These are phyloP conservation scores for Capsicum rhomboideum DNA, from an alignment of 257 asterid species.

Conservation along the genomic window DNA sequence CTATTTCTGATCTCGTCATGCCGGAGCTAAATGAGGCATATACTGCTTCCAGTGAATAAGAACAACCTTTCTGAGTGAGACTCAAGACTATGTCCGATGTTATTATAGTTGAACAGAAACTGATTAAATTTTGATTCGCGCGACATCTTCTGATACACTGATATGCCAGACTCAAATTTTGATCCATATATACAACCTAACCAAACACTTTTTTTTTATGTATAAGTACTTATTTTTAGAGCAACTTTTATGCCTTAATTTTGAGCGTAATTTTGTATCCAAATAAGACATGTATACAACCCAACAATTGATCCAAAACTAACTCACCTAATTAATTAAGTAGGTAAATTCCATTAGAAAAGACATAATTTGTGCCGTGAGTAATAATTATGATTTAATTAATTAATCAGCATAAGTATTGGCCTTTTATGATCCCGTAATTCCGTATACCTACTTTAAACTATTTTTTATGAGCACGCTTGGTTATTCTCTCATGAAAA, in stretches of 20 bases:
- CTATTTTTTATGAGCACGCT: background rate
- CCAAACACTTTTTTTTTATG: background rate
- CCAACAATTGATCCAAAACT: background rate
- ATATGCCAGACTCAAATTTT: background rate
- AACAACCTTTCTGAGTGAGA: no score
- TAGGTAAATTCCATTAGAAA: background rate
- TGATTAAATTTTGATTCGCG: background rate
- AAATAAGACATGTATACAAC: background rate
- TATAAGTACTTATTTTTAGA: background rate
- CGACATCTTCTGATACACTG: background rate
- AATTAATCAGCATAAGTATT: background rate
- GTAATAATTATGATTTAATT: background rate
- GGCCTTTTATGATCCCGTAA: background rate
- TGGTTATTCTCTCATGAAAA: background rate
- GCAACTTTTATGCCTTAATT: background rate
- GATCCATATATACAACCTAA: background rate
- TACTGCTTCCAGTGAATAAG: background rate
- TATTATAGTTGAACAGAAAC: no score
- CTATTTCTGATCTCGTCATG: background rate
- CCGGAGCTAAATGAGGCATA: background rate
- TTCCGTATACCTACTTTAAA: background rate
- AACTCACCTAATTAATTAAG: background rate
- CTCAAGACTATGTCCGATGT: background rate
- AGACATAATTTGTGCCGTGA: background rate
- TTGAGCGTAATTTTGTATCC: background rate